phyloP scores from a whole-genome alignment of 805 yeast genomes.

The Candida pseudofarinosa region DNA sequence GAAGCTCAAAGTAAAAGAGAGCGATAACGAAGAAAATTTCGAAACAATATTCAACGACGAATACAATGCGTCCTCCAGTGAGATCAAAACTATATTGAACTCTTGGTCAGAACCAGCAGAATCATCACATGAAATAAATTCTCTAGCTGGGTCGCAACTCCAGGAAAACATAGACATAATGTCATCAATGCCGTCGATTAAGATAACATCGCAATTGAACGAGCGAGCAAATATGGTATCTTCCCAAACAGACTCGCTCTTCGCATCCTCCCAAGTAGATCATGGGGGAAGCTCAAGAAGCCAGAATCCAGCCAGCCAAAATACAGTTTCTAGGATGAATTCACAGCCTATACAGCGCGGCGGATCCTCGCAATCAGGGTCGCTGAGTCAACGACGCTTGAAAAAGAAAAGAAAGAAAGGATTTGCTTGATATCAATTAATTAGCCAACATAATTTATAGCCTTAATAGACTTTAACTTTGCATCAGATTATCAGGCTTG shows the following conservation, averaged over 20 bases:
- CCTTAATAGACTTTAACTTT: neutral
- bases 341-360: constrained; percentile 1
- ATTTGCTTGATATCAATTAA: constrained; percentile 32
- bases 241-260: neutral
- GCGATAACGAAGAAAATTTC: neutral
- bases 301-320: neutral
- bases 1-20: neutral
- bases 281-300: constrained; percentile 1
- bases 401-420: constrained; percentile 46
- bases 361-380: constrained; percentile 5
- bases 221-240: neutral
- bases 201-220: constrained; percentile 8
- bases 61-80: constrained; percentile 4
- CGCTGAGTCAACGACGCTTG: neutral
- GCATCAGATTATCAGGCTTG: constrained; percentile 11
- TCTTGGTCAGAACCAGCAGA: neutral
- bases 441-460: neutral
- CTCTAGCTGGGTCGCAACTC: neutral
- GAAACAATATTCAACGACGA: constrained; percentile 1
- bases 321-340: neutral
- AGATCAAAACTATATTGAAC: constrained; percentile 7
- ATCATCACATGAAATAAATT: neutral
- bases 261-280: neutral
- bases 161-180: neutral
- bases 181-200: constrained; percentile 17